These are phyloP conservation scores for Agastache rugosa DNA, from an alignment of 257 asterid genomes.

Conservation along the genomic window DNA sequence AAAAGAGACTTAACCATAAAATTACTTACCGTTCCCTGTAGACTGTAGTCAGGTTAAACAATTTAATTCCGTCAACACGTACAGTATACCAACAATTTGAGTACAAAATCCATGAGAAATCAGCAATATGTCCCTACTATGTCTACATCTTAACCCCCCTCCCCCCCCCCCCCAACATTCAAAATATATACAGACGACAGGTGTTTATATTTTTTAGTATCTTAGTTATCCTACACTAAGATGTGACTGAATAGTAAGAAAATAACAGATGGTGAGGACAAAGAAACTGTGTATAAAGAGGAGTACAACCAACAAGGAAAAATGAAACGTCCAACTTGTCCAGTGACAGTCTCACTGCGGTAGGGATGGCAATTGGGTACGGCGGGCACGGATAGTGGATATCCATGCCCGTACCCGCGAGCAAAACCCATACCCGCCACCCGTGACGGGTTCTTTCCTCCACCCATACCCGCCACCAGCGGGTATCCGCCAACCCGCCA, in stretches of 20 bases:
- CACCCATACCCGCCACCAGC: too few relatives aligned
- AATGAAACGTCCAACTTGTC: conserved; percentile 22
- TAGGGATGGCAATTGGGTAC: too few relatives aligned
- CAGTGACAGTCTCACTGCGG: too few relatives aligned
- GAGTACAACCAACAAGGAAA: conserved; percentile 1
- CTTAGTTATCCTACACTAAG: neutral
- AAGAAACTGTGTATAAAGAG: conserved; percentile 8
- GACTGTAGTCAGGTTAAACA: neutral
- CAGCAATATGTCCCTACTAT: neutral
- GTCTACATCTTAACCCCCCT: neutral
- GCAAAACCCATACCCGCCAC: too few relatives aligned
- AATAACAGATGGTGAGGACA: neutral
- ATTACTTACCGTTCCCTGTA: neutral
- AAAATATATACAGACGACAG: neutral
- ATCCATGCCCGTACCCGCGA: too few relatives aligned
- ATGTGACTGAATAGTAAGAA: neutral
- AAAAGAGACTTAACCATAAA: neutral
- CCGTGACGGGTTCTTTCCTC: too few relatives aligned
- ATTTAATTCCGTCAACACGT: neutral
- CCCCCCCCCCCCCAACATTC: neutral
- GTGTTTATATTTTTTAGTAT: neutral
- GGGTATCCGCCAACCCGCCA: too few relatives aligned
- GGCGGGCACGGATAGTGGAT: too few relatives aligned
- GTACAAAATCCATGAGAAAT: neutral
- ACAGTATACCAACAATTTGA: neutral